These are phyloP conservation scores for Trametes cubensis DNA, from an alignment of 768 basidiomycete genomes.

Conservation along the genomic window DNA sequence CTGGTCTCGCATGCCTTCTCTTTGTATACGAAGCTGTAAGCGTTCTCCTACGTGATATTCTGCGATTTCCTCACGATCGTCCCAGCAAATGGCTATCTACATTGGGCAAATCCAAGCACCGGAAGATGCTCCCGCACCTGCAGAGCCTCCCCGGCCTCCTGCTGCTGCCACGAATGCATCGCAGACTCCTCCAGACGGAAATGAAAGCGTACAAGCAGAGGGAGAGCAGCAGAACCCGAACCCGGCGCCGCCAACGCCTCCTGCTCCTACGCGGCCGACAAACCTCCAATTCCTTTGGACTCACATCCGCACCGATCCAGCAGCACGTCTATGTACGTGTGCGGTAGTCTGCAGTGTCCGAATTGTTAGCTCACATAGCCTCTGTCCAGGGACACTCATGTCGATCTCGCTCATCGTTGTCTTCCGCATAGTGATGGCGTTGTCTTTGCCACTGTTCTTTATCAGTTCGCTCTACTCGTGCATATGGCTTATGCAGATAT, in stretches of 20 bases:
- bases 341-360: background rate
- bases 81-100: conserved; percentile 80
- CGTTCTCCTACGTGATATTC: background rate
- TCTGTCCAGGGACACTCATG: conserved; percentile 59
- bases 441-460: conserved; percentile 65
- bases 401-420: conserved; percentile 72
- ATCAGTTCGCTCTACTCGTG: conserved; percentile 71
- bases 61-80: background rate
- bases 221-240: conserved; percentile 20
- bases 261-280: conserved; percentile 27
- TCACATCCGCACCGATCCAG: conserved; percentile 68
- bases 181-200: background rate
- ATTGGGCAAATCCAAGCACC: conserved; percentile 84
- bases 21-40: conserved; percentile 84
- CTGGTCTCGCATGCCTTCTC: conserved; percentile 78
- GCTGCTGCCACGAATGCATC: conserved; percentile 9
- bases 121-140: conserved; percentile 48
- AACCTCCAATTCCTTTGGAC: conserved; percentile 56
- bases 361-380: background rate
- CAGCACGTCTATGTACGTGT: conserved; percentile 68
- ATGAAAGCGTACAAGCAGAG: conserved; percentile 1
- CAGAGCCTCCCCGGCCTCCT: conserved; percentile 28
- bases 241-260: conserved; percentile 28
- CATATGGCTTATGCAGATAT: conserved; percentile 87
- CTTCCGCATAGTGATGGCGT: conserved; percentile 72